Evolutionary conservation across 768 basidiomycete species (phyloP).

Genomic region (Termitomyces sp.): DNA sequence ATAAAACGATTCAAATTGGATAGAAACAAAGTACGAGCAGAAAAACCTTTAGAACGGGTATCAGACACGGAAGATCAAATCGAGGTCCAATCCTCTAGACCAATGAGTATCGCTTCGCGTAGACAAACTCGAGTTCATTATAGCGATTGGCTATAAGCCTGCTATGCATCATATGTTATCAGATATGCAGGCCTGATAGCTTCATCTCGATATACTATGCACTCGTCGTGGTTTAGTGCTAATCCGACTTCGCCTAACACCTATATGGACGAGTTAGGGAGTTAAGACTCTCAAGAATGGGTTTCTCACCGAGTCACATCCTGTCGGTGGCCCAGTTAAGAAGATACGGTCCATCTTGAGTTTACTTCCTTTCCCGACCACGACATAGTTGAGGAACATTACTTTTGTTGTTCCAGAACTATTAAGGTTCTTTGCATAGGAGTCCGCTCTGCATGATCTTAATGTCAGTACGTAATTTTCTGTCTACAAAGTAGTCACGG

Average conservation of each 20-base stretch:
- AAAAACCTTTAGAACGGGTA: neutral
- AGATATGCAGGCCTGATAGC: conserved; percentile 68
- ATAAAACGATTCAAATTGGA: neutral
- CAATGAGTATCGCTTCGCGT: neutral
- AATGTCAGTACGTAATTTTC: neutral
- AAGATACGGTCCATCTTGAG: conserved; percentile 51
- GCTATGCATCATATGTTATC: conserved; percentile 50
- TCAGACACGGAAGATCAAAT: neutral
- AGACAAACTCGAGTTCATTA: neutral
- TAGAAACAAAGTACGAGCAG: neutral
- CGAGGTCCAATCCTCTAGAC: neutral
- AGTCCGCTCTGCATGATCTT: conserved; percentile 44
- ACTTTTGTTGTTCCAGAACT: conserved; percentile 46
- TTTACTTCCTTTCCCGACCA: conserved; percentile 66
- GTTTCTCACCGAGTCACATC: conserved; percentile 56
- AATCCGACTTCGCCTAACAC: conserved; percentile 57
- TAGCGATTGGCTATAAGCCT: neutral
- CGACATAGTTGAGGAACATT: conserved; percentile 64
- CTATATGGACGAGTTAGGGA: neutral
- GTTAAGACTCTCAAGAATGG: neutral
- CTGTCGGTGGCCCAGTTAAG: conserved; percentile 51
- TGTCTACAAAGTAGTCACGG: neutral
- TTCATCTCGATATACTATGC: conserved; percentile 64
- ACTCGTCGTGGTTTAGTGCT: conserved; percentile 62
- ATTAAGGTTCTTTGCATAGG: conserved; percentile 57